A percentile compares a stretch with the other conserved stretches of the same genome.
phyloP scores from a whole-genome alignment of 2,329 filamentous ascomycete genomes.

The Neoascochyta sp. region DNA sequence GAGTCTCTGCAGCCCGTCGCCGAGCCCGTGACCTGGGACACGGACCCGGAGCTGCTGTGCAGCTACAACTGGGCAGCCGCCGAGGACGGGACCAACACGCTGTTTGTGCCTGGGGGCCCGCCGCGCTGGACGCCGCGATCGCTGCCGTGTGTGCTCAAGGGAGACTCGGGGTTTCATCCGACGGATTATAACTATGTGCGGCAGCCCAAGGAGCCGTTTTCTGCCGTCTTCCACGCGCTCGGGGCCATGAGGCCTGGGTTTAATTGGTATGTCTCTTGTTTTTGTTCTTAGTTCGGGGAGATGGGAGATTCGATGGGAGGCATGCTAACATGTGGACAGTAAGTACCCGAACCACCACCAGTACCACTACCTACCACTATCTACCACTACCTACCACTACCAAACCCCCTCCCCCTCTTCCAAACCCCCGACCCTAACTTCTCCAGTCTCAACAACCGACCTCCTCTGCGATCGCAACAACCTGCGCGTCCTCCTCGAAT shows the following conservation, averaged over 20 bases:
- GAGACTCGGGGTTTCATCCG: constrained; percentile 20
- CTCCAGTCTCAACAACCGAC: constrained; percentile 19
- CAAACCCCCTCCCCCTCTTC: too few relatives aligned
- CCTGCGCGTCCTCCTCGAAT: constrained; percentile 24
- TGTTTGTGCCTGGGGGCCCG: constrained; percentile 28
- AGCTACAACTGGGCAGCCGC: constrained; percentile 29
- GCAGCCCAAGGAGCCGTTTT: constrained; percentile 21
- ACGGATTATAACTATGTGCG: constrained; percentile 29
- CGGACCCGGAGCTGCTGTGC: constrained; percentile 25
- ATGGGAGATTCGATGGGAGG: too few relatives aligned
- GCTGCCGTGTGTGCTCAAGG: constrained; percentile 16
- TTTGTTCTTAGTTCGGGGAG: too few relatives aligned
- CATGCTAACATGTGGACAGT: too few relatives aligned
- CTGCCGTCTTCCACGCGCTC: constrained; percentile 25
- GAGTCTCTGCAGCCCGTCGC: constrained; percentile 10
- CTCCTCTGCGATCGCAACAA: constrained; percentile 30
- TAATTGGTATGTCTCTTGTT: too few relatives aligned
- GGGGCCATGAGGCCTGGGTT: constrained; percentile 22
- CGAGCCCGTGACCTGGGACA: constrained; percentile 19
- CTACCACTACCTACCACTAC: too few relatives aligned
- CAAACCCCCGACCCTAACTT: constrained; percentile 17
- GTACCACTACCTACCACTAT: too few relatives aligned
- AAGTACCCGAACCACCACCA: too few relatives aligned
- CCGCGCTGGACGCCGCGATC: constrained; percentile 18
- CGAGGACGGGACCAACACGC: constrained; percentile 20